Percentiles rank a stretch among this genome's conserved stretches.
These are phyloP conservation scores for Gossypium anomalum DNA, from an alignment of 345 rosid genomes.

Conservation along the genomic window DNA sequence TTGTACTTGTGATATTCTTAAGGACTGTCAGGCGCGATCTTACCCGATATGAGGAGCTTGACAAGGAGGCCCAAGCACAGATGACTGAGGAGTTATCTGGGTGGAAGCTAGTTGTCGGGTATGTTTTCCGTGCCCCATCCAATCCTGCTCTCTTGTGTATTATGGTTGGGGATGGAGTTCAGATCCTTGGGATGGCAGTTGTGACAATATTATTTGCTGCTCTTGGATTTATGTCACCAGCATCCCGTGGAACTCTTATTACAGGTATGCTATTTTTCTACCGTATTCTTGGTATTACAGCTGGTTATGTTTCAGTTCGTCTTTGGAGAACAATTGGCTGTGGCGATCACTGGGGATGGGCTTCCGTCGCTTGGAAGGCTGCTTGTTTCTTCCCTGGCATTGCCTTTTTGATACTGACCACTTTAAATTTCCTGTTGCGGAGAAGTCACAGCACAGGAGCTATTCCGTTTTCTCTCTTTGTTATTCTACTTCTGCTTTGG, in stretches of 20 bases:
- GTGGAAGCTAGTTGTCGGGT: too few species aligned
- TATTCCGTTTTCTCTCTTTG: not conserved
- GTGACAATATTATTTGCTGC: not conserved
- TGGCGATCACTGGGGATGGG: not conserved
- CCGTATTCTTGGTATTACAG: not conserved
- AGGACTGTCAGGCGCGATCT: not conserved
- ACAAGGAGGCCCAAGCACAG: not conserved
- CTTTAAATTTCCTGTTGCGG: too few species aligned
- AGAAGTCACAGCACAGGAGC: too few species aligned
- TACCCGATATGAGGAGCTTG: not conserved
- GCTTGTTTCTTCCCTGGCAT: not conserved
- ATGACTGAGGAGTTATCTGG: not conserved
- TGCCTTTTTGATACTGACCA: not conserved
- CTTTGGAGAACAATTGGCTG: not conserved
- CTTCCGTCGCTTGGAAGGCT: not conserved
- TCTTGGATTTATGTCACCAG: too few species aligned
- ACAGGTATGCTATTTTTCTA: too few species aligned
- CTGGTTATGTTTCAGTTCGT: not conserved
- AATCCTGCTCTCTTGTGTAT: too few species aligned
- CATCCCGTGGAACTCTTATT: too few species aligned
- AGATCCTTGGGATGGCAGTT: not conserved
- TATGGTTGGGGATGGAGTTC: not conserved
- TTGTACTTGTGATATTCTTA: not conserved
- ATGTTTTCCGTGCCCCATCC: too few species aligned
- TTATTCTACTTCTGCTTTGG: not conserved